phyloP scores from a whole-genome alignment of 768 basidiomycete genomes.

The Trametes elegans region DNA sequence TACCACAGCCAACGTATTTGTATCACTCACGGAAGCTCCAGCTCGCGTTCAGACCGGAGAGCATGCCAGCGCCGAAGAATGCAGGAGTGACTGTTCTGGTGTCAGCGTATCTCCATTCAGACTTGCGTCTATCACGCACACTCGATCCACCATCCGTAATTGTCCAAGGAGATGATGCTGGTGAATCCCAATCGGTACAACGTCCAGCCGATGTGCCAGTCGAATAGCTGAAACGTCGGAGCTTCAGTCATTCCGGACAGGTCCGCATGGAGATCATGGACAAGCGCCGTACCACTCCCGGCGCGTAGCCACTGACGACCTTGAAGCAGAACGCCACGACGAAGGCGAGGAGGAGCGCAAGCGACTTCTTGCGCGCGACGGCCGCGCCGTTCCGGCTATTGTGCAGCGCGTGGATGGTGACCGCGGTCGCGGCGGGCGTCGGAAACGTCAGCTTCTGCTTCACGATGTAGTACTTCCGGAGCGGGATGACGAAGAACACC shows the following conservation, averaged over 20 bases:
- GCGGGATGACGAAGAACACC: constrained; percentile 64
- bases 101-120: neutral
- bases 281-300: constrained; percentile 43
- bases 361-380: constrained; percentile 54
- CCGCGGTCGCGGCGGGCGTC: constrained; percentile 64
- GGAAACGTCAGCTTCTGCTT: constrained; percentile 64
- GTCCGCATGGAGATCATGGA: neutral
- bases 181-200: constrained; percentile 56
- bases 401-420: constrained; percentile 61
- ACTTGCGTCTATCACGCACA: constrained; percentile 32
- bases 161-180: constrained; percentile 56
- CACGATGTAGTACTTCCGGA: constrained; percentile 61
- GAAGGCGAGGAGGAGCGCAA: constrained; percentile 48
- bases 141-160: constrained; percentile 58
- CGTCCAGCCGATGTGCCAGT: constrained; percentile 66
- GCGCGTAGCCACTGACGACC: constrained; percentile 55
- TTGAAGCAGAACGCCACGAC: constrained; percentile 47
- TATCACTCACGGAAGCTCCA: constrained; percentile 51
- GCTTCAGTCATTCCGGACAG: neutral
- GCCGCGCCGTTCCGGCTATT: constrained; percentile 48
- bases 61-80: constrained; percentile 59
- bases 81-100: constrained; percentile 44
- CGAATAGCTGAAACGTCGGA: constrained; percentile 39
- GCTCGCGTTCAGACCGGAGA: constrained; percentile 54
- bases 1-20: neutral